Evolutionary conservation across 2,329 filamentous ascomycete genomes (phyloP).

Genomic region (Keithomyces neogunnii): DNA sequence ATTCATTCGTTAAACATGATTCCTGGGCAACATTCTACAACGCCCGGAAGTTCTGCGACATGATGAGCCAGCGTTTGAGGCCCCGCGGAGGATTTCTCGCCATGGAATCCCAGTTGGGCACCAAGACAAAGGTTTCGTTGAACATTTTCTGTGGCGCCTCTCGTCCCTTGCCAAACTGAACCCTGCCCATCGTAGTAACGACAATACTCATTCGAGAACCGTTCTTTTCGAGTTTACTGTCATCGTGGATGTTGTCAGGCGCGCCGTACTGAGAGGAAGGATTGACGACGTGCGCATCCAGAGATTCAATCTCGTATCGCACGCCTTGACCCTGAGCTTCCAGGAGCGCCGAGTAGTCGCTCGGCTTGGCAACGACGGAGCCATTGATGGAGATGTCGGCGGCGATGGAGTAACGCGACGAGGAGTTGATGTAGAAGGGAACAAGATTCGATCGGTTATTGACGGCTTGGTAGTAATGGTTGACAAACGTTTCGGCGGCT

Average conservation of each 20-base stretch:
- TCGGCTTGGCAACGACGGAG: slow-evolving; percentile 51
- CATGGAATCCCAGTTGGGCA: slow-evolving; percentile 61
- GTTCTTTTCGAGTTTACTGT: slow-evolving; percentile 36
- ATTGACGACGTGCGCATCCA: slow-evolving; percentile 74
- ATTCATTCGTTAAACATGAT: slow-evolving; percentile 1
- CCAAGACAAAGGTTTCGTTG: slow-evolving; percentile 71
- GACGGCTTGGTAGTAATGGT: slow-evolving; percentile 68
- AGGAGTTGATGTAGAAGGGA: slow-evolving; percentile 62
- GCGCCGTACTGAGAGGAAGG: slow-evolving; percentile 51
- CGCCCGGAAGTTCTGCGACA: slow-evolving; percentile 63
- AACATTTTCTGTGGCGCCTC: slow-evolving; percentile 61
- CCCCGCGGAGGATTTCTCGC: slow-evolving; percentile 44
- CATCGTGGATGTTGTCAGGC: slow-evolving; percentile 33
- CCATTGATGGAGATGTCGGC: slow-evolving; percentile 78
- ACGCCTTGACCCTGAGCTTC: slow-evolving; percentile 50
- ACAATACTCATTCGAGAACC: slow-evolving; percentile 59
- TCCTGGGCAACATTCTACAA: slow-evolving; percentile 23
- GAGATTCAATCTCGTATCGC: slow-evolving; percentile 64
- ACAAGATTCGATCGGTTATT: slow-evolving; percentile 53
- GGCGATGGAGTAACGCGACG: slow-evolving; percentile 41
- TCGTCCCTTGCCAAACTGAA: slow-evolving; percentile 57
- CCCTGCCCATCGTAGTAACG: slow-evolving; percentile 64
- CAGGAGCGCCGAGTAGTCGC: slow-evolving; percentile 60
- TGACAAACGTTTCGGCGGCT: slow-evolving; percentile 66
- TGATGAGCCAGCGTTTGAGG: slow-evolving; percentile 54